Percentiles rank a stretch among this genome's conserved stretches.
Conservation (phyloP, 768 basidiomycete genomes). For the Boletus pseudopeckii region DNA sequence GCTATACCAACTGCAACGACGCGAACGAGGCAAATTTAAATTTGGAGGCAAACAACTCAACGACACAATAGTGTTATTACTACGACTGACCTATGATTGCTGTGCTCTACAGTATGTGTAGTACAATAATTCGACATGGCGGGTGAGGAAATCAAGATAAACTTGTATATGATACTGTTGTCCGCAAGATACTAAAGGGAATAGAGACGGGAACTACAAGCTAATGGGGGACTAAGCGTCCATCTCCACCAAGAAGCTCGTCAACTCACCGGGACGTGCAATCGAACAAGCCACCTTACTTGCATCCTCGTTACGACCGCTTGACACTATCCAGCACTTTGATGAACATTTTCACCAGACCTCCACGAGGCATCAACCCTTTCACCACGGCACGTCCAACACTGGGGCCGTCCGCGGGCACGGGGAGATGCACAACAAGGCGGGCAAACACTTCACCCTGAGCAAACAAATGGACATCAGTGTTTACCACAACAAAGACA, state of each 20-base stretch:
- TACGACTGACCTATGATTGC: not conserved
- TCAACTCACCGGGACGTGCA: not conserved
- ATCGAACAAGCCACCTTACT: not conserved
- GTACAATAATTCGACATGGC: not conserved
- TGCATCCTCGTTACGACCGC: not conserved
- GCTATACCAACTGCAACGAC: not conserved
- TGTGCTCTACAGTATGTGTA: not conserved
- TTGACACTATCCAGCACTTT: slow-evolving; percentile 17
- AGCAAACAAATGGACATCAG: not conserved
- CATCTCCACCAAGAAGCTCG: not conserved
- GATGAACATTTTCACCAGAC: slow-evolving; percentile 20
- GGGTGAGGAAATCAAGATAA: not conserved
- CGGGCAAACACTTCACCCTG: slow-evolving; percentile 84
- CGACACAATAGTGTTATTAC: not conserved
- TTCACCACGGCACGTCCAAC: slow-evolving; percentile 3
- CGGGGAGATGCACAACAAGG: slow-evolving; percentile 52
- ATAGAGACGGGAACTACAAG: not conserved
- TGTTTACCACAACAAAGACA: no score
- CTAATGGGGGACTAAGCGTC: not conserved
- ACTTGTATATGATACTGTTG: not conserved
- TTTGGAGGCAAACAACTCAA: not conserved
- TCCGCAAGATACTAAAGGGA: not conserved
- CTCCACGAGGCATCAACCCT: slow-evolving; percentile 24
- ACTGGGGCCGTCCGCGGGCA: not conserved
- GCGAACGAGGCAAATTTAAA: not conserved